Conservation (phyloP, 371 early-diverging fungal species). For the Basidiobolus meristosporus region DNA sequence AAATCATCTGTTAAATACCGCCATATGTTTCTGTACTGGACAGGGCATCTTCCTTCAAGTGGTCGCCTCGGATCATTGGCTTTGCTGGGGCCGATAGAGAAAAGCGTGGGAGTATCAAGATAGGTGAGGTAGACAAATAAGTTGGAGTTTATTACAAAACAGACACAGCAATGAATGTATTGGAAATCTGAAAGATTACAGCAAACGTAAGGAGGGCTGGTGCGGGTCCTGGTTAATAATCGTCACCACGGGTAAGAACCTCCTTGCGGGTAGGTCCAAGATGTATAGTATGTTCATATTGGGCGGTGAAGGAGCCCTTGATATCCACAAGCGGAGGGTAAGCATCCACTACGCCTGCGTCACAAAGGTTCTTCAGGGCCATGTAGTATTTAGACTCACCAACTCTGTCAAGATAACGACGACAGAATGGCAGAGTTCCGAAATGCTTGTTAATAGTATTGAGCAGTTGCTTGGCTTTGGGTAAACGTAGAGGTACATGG, state of each 20-base stretch:
- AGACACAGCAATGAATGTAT: too few species aligned
- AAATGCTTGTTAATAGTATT: conserved; percentile 82
- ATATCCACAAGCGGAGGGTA: conserved; percentile 94
- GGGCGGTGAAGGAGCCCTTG: conserved; percentile 88
- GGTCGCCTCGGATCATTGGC: too few species aligned
- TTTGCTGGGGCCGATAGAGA: too few species aligned
- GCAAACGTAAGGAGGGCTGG: too few species aligned
- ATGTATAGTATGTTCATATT: conserved; percentile 95
- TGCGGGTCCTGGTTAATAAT: conserved; percentile 26
- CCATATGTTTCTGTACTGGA: too few species aligned
- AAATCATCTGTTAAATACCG: too few species aligned
- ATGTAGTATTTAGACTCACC: conserved; percentile 75
- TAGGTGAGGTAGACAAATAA: too few species aligned
- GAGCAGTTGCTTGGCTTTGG: conserved; percentile 71
- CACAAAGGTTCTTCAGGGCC: conserved; percentile 75
- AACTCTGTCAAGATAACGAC: conserved; percentile 86
- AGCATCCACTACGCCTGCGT: conserved; percentile 64
- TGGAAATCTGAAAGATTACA: too few species aligned
- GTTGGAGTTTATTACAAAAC: too few species aligned
- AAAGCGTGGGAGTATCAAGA: too few species aligned
- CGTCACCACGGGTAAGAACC: conserved; percentile 39
- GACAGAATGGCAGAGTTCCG: conserved; percentile 96
- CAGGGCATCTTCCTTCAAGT: too few species aligned
- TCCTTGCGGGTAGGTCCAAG: conserved; percentile 85
- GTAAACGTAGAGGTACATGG: conserved; percentile 48